Percentiles rank a stretch among this genome's conserved stretches.
phyloP scores from a whole-genome alignment of 148 eudicot species.

The Suaeda aralocaspica region DNA sequence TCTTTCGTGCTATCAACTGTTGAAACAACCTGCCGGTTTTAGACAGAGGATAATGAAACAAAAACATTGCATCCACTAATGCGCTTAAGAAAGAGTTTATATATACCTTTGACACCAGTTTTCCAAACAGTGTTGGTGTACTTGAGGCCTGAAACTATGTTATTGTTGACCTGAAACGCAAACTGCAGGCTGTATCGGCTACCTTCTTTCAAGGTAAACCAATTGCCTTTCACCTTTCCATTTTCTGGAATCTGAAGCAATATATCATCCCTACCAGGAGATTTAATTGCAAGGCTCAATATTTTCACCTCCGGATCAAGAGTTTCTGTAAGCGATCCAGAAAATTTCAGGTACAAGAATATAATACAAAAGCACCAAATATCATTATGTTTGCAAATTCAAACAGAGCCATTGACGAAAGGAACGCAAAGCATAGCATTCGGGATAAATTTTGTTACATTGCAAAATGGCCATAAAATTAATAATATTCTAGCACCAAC shows the following conservation, averaged over 20 bases:
- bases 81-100: too few relatives aligned
- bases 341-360: not conserved
- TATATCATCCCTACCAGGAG: slow-evolving; percentile 65
- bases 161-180: slow-evolving; percentile 68
- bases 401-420: too few relatives aligned
- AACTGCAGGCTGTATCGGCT: slow-evolving; percentile 66
- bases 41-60: not conserved
- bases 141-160: slow-evolving; percentile 80
- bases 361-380: not conserved
- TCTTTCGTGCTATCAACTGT: slow-evolving; percentile 74
- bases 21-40: not conserved
- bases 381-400: not conserved
- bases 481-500: not conserved
- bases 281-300: slow-evolving; percentile 64
- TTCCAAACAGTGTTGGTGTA: slow-evolving; percentile 86
- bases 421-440: too few relatives aligned
- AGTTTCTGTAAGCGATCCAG: slow-evolving; percentile 41
- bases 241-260: slow-evolving; percentile 68
- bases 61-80: not conserved
- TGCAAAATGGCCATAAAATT: not conserved
- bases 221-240: slow-evolving; percentile 66
- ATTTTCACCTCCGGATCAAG: slow-evolving; percentile 88
- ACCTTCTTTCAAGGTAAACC: slow-evolving; percentile 90
- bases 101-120: slow-evolving; percentile 79
- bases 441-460: too few relatives aligned